phyloP scores from a whole-genome alignment of 768 basidiomycete species.

The Botryobasidium botryosum region DNA sequence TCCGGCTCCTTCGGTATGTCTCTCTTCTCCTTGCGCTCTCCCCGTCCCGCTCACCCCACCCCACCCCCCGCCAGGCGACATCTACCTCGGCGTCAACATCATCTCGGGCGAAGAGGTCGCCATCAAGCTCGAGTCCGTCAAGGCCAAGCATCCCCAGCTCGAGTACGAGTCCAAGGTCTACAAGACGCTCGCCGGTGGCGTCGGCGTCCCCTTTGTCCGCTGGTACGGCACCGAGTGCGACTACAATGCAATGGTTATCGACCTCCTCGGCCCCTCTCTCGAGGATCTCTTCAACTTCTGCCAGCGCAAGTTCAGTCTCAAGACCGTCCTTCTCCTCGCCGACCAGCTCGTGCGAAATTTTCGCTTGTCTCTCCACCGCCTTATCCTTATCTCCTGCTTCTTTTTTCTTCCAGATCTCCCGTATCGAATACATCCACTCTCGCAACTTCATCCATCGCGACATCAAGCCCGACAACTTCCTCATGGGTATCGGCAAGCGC shows the following conservation, averaged over 20 bases:
- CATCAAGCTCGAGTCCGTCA: slow-evolving; percentile 99
- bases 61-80: slow-evolving; percentile 49
- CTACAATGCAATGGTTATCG: slow-evolving; percentile 99
- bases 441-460: slow-evolving; percentile 92
- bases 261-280: slow-evolving; percentile 72
- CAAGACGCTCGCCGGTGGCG: slow-evolving; percentile 98
- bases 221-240: slow-evolving; percentile 72
- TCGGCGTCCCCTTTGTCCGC: slow-evolving; percentile 94
- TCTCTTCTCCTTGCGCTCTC: background rate
- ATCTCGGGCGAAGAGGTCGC: slow-evolving; percentile 99
- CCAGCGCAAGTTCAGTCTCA: slow-evolving; percentile 83
- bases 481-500: slow-evolving; percentile 98
- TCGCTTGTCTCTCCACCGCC: background rate
- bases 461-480: slow-evolving; percentile 97
- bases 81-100: slow-evolving; percentile 99
- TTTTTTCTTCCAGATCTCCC: slow-evolving; percentile 48
- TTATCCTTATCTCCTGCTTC: background rate
- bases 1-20: slow-evolving; percentile 89
- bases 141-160: slow-evolving; percentile 99
- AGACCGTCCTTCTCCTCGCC: slow-evolving; percentile 83
- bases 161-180: slow-evolving; percentile 73
- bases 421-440: slow-evolving; percentile 92
- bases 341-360: slow-evolving; percentile 60
- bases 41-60: background rate
- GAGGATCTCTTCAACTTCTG: slow-evolving; percentile 80